Evolutionary conservation across 331 rosid species (phyloP).

Genomic region (Arachis monticola): DNA sequence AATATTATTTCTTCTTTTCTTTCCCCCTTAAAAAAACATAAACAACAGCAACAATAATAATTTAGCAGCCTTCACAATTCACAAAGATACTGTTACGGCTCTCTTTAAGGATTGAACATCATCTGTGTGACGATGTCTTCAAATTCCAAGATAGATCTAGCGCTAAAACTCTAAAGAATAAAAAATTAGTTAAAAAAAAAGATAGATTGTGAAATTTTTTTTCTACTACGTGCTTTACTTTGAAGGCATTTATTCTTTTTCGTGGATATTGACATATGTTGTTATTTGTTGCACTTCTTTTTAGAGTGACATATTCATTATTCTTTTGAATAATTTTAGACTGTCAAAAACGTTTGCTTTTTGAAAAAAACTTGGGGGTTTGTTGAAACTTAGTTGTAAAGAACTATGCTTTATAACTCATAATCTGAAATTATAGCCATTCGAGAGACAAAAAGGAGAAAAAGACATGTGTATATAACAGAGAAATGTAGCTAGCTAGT

Average conservation of each 20-base stretch:
- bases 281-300: constrained; percentile 30
- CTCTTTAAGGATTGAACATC: constrained; percentile 5
- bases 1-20: not conserved
- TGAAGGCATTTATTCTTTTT: constrained; percentile 24
- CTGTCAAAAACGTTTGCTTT: constrained; percentile 39
- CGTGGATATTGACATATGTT: constrained; percentile 9
- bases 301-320: constrained; percentile 14
- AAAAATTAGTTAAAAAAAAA: not conserved
- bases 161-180: not conserved
- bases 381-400: constrained; percentile 46
- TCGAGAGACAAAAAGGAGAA: not conserved
- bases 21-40: not conserved
- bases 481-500: not conserved
- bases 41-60: not conserved
- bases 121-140: constrained; percentile 7
- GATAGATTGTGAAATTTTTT: not conserved
- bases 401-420: constrained; percentile 34
- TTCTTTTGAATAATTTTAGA: constrained; percentile 14
- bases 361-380: constrained; percentile 16
- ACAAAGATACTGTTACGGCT: constrained; percentile 10
- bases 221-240: constrained; percentile 23
- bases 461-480: constrained; percentile 13
- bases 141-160: constrained; percentile 29
- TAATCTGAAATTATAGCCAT: constrained; percentile 20
- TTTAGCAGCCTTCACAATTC: constrained; percentile 32